Base-by-base conservation (phyloP, 1,284 basidiomycete species). In the Xanthoconium separans region DNA sequence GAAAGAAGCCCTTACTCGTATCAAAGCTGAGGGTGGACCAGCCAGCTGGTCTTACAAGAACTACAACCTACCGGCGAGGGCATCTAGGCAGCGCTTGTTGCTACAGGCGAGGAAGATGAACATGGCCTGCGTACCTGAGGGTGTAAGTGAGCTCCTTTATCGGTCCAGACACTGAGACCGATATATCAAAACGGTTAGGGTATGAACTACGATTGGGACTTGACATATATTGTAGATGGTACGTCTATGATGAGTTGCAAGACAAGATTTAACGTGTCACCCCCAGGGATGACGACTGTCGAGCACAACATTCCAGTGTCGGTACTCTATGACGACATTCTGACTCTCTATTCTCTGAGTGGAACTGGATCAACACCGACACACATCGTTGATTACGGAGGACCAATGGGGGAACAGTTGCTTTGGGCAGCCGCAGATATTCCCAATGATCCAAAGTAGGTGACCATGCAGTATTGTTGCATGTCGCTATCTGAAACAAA, bases 201-300 rank as follows among this genome's bases (percentile, higher is more conserved):
- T 9, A 87, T 87, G 84, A 87, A 86, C 61, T 81, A 75, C 37
- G 86, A 89, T 58, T 89, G 87, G 87, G 85, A 89, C 60, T 68
- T 82, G 59, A 87, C 87, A 0, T 89, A 88, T 60, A 87, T 89
- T 50, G 70, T 85, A 24, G 87, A 89, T 61, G 87, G 86, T 82
- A 58, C 58, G 72, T 58, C 11, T 39, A 22, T 16, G n/a, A 6
- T 29, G 27, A 45, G 18, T 6, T 22, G 10, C 22, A 13, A n/a
- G 27, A 22, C 15, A 37, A 33, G 8, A 29, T 39, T 47, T 66
- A 50, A 68, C 33, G 5, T 47, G 12, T 22, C 3, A 3, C 24
- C 39, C 30, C 8, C 49, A 89, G 86, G 86, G 15, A 89, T 89
- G 87, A 88, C 87, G 1, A 88, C 87, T 0, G 70, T 89, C n/a